These are phyloP conservation scores for Citrus hindsii DNA, from an alignment of 345 rosid species.

Conservation along the genomic window DNA sequence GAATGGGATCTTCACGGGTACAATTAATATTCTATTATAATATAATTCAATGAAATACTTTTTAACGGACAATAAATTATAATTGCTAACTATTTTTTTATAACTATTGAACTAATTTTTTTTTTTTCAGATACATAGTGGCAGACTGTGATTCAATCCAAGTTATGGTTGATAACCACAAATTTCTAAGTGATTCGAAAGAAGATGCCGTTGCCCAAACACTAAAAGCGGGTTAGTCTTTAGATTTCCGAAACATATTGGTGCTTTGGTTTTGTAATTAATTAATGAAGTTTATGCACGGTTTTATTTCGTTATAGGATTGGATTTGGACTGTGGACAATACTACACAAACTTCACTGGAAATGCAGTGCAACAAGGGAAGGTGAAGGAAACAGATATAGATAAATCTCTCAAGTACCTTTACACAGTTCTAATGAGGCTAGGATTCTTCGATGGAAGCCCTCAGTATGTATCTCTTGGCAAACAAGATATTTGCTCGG, in stretches of 20 bases:
- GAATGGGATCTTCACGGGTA: constrained; percentile 62
- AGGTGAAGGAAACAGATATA: constrained; percentile 29
- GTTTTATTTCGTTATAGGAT: not conserved
- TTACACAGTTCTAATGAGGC: constrained; percentile 53
- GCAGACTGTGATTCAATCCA: constrained; percentile 51
- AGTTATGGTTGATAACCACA: constrained; percentile 43
- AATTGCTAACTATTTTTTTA: too few species aligned
- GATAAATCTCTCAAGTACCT: constrained; percentile 31
- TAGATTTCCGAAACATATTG: too few species aligned
- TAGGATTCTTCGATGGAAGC: constrained; percentile 58
- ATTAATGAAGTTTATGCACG: too few species aligned
- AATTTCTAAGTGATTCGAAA: constrained; percentile 34
- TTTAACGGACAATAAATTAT: too few species aligned
- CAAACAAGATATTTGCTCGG: constrained; percentile 30
- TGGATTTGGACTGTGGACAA: constrained; percentile 70
- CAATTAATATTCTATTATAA: not conserved
- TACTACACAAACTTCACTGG: constrained; percentile 28
- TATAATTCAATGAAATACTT: too few species aligned
- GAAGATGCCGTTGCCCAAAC: constrained; percentile 57
- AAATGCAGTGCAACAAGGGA: constrained; percentile 42
- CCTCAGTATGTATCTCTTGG: constrained; percentile 35
- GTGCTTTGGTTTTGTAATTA: too few species aligned
- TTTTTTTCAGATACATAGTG: constrained; percentile 41
- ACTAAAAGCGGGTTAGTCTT: constrained; percentile 39
- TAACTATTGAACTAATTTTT: too few species aligned